These are phyloP conservation scores for Apium graveolens DNA, from an alignment of 129 eudicot species.

Conservation along the genomic window DNA sequence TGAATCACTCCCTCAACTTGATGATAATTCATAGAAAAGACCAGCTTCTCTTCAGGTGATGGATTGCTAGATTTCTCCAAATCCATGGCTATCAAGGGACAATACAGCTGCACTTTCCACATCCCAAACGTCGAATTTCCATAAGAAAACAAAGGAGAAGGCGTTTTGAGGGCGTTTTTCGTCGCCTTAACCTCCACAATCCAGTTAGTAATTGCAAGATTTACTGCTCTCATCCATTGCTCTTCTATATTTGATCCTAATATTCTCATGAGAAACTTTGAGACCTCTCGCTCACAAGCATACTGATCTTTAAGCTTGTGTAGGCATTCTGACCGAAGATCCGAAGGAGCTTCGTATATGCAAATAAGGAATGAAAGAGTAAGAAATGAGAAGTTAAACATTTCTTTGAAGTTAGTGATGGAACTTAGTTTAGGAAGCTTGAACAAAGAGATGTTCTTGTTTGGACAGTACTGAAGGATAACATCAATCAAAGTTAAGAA, in stretches of 20 bases:
- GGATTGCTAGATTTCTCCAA: slow-evolving; percentile 35
- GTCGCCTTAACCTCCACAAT: slow-evolving; percentile 29
- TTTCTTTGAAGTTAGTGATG: slow-evolving; percentile 31
- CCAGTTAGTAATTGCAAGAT: slow-evolving; percentile 78
- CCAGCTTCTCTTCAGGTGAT: slow-evolving; percentile 46
- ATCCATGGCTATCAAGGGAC: slow-evolving; percentile 83
- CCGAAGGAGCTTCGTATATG: slow-evolving; percentile 76
- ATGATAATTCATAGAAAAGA: slow-evolving; percentile 63
- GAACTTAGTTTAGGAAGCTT: slow-evolving; percentile 32
- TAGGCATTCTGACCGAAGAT: slow-evolving; percentile 46
- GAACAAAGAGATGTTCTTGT: slow-evolving; percentile 27
- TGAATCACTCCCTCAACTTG: slow-evolving; percentile 91
- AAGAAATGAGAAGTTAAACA: slow-evolving; percentile 57
- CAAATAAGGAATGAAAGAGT: slow-evolving; percentile 59
- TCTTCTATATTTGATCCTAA: slow-evolving; percentile 69
- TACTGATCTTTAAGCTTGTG: slow-evolving; percentile 33
- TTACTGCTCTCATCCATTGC: slow-evolving; percentile 67
- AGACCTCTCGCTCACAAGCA: slow-evolving; percentile 35
- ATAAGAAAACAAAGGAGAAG: slow-evolving; percentile 62
- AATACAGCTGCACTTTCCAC: slow-evolving; percentile 82
- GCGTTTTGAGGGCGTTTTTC: slow-evolving; percentile 30
- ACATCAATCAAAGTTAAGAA: slow-evolving; percentile 47
- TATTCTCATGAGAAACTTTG: slow-evolving; percentile 42
- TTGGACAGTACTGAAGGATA: slow-evolving; percentile 51
- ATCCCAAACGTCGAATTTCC: slow-evolving; percentile 46